phyloP scores from a whole-genome alignment of 1,284 basidiomycete species.

The Phlebopus sp. region DNA sequence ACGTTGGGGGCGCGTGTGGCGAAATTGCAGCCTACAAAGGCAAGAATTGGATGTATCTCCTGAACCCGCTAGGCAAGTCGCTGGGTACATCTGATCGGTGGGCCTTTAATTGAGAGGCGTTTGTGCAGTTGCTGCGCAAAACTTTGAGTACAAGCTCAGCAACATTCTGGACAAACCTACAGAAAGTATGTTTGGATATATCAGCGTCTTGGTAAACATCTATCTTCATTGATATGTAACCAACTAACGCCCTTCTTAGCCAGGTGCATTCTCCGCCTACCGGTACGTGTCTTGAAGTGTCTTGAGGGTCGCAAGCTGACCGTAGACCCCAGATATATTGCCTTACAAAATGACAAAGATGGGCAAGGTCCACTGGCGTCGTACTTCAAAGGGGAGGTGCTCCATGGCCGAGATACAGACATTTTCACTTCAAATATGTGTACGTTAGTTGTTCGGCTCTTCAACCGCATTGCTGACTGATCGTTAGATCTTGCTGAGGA shows the following conservation, averaged over 20 bases:
- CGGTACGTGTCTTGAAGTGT: slow-evolving; percentile 32
- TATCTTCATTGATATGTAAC: slow-evolving; percentile 1
- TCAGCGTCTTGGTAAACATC: slow-evolving; percentile 65
- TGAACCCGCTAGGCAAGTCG: slow-evolving; percentile 78
- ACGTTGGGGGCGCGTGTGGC: slow-evolving; percentile 92
- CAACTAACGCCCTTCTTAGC: slow-evolving; percentile 43
- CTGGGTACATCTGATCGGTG: slow-evolving; percentile 1
- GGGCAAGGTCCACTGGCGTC: slow-evolving; percentile 89
- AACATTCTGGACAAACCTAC: slow-evolving; percentile 95
- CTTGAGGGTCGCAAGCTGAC: not conserved
- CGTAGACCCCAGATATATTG: slow-evolving; percentile 62
- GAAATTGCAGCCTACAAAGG: slow-evolving; percentile 95
- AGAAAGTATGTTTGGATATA: slow-evolving; percentile 92
- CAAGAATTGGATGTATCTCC: slow-evolving; percentile 74
- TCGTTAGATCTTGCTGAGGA: slow-evolving; percentile 77
- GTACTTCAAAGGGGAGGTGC: slow-evolving; percentile 96
- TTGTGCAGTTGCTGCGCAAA: slow-evolving; percentile 82
- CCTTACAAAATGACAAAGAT: slow-evolving; percentile 83
- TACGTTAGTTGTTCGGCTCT: slow-evolving; percentile 36
- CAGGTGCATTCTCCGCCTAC: slow-evolving; percentile 95
- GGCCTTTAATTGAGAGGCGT: slow-evolving; percentile 10
- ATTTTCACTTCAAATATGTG: slow-evolving; percentile 95
- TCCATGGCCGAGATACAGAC: slow-evolving; percentile 89
- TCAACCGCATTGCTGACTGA: slow-evolving; percentile 8
- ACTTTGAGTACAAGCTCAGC: slow-evolving; percentile 93